Conservation (phyloP, 306 rosid species). For the Quercus glauca region DNA sequence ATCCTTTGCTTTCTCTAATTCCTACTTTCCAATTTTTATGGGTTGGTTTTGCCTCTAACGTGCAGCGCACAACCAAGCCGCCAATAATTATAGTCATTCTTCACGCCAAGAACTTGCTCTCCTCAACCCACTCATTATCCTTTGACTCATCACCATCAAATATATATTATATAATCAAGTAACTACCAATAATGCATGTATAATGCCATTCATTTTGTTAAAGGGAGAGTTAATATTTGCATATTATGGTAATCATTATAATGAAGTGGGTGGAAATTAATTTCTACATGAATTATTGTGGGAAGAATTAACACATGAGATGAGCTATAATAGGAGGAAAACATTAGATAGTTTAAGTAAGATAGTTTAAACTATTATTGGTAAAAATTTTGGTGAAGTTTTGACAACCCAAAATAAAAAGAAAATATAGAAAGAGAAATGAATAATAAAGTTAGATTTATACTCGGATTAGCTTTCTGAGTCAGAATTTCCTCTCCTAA, state of each 20-base stretch:
- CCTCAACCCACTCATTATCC: not conserved
- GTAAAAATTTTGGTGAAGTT: too few relatives aligned
- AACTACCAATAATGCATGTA: conserved; percentile 8
- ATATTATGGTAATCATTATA: not conserved
- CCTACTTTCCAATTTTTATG: not conserved
- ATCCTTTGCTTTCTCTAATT: conserved; percentile 22
- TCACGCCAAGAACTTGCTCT: conserved; percentile 18
- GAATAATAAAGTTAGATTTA: too few relatives aligned
- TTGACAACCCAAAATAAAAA: too few relatives aligned
- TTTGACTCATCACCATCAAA: conserved; percentile 18
- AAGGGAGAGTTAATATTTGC: not conserved
- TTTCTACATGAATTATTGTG: not conserved
- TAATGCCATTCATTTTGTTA: conserved; percentile 4
- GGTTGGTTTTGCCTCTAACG: conserved; percentile 15
- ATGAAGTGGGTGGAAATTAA: not conserved
- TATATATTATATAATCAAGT: not conserved
- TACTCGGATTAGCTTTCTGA: too few relatives aligned
- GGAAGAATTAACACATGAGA: too few relatives aligned
- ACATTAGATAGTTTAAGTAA: too few relatives aligned
- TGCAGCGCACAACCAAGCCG: conserved; percentile 35
- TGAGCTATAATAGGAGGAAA: not conserved
- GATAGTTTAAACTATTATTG: too few relatives aligned
- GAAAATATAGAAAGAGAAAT: too few relatives aligned
- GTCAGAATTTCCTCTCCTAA: too few relatives aligned
- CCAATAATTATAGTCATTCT: conserved; percentile 7